Evolutionary conservation across 2,329 filamentous ascomycete genomes (phyloP).

Genomic region (Neofusicoccum laricinum): DNA sequence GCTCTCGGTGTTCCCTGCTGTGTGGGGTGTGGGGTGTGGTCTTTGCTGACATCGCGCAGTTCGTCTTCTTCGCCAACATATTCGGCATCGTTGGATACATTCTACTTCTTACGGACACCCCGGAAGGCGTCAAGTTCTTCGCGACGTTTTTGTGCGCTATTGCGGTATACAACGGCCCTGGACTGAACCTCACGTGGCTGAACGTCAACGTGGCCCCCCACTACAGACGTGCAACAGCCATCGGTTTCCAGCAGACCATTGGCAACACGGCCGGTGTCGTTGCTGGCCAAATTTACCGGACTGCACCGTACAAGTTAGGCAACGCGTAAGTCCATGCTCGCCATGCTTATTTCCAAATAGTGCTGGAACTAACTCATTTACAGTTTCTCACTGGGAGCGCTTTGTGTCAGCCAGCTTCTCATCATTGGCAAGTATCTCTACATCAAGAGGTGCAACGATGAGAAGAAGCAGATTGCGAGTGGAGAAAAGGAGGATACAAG

Average conservation of each 20-base stretch:
- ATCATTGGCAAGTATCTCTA: conserved; percentile 44
- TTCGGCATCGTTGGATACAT: conserved; percentile 23
- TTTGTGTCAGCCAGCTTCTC: conserved; percentile 35
- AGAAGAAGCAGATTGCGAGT: conserved; percentile 38
- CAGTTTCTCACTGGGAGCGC: conserved; percentile 35
- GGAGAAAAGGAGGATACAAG: conserved; percentile 46
- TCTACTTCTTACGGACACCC: conserved; percentile 18
- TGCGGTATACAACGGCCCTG: conserved; percentile 32
- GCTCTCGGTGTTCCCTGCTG: neutral
- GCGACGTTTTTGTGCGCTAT: conserved; percentile 25
- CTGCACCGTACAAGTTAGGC: conserved; percentile 21
- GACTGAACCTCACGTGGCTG: conserved; percentile 48
- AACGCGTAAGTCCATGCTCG: neutral
- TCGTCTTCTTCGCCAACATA: conserved; percentile 20
- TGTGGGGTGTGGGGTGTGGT: too few relatives aligned
- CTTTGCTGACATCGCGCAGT: neutral
- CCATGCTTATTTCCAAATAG: neutral
- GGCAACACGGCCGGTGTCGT: conserved; percentile 50
- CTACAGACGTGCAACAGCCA: conserved; percentile 47
- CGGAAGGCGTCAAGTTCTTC: conserved; percentile 23
- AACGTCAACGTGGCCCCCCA: conserved; percentile 49
- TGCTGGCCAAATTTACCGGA: conserved; percentile 45
- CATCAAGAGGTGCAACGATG: conserved; percentile 40
- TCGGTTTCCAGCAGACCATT: conserved; percentile 47
- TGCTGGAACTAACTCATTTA: neutral